A percentile compares a stretch with the other conserved stretches of the same genome.
Evolutionary conservation across 2,329 filamentous ascomycete species (phyloP).

Genomic region (Mycosphaerella sp.): DNA sequence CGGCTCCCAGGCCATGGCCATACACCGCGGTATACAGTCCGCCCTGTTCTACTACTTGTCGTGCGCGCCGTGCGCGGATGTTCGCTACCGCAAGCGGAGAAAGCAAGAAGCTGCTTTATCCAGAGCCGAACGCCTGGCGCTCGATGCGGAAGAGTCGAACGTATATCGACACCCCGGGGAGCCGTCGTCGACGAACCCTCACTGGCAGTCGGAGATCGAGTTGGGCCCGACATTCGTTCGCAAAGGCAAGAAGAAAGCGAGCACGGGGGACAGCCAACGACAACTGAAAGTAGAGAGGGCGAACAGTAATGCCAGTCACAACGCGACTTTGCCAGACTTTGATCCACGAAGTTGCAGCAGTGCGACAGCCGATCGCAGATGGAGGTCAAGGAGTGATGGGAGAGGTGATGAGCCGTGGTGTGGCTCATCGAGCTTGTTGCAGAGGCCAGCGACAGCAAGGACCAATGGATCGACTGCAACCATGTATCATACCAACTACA

Average conservation of each 20-base stretch:
- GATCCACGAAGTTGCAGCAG: conserved; percentile 26
- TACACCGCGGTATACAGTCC: conserved; percentile 56
- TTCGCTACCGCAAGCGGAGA: conserved; percentile 62
- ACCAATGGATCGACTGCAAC: conserved; percentile 21
- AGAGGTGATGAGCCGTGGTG: conserved; percentile 83
- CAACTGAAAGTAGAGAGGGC: conserved; percentile 38
- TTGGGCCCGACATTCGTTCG: conserved; percentile 58
- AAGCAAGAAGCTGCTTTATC: conserved; percentile 55
- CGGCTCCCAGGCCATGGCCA: conserved; percentile 26
- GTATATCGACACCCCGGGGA: conserved; percentile 67
- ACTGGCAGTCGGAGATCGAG: conserved; percentile 80
- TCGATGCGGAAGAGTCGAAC: conserved; percentile 52
- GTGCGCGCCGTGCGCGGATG: conserved; percentile 70
- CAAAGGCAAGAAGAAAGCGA: conserved; percentile 42
- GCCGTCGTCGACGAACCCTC: conserved; percentile 79
- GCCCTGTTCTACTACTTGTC: conserved; percentile 71
- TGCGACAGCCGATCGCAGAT: conserved; percentile 44
- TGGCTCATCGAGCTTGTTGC: conserved; percentile 46
- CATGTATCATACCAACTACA: conserved; percentile 29
- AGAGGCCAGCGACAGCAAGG: conserved; percentile 33
- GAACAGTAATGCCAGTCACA: conserved; percentile 38
- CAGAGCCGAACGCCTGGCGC: conserved; percentile 52
- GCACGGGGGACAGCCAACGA: conserved; percentile 30
- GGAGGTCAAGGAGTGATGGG: conserved; percentile 75
- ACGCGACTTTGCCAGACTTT: conserved; percentile 24